These are phyloP conservation scores for Aspergillus arachidicola DNA, from an alignment of 2,329 filamentous ascomycete species.

Conservation along the genomic window DNA sequence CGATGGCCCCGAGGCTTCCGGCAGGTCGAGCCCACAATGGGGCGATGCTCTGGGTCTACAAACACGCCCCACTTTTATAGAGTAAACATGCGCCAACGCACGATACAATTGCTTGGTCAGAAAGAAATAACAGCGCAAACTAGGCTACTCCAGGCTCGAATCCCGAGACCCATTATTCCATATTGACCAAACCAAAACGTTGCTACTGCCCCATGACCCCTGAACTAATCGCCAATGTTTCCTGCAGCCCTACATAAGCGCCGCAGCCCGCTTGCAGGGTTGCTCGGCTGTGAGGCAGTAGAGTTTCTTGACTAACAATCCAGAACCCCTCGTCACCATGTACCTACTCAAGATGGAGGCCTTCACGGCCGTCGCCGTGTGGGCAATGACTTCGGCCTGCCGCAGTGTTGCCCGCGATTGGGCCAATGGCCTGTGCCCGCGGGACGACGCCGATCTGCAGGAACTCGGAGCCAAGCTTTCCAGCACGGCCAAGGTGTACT, in stretches of 20 bases:
- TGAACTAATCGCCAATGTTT: neutral
- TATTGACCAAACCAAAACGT: neutral
- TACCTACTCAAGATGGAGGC: conserved; percentile 14
- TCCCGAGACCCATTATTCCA: neutral
- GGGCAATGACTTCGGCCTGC: conserved; percentile 21
- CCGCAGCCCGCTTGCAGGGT: neutral
- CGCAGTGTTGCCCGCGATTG: neutral
- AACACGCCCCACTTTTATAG: neutral
- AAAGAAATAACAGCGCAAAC: neutral
- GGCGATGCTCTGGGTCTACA: neutral
- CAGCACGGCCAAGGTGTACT: conserved; percentile 44
- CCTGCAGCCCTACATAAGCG: neutral
- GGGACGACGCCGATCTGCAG: conserved; percentile 18
- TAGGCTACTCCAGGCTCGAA: neutral
- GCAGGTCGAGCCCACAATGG: neutral
- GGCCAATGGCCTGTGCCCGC: neutral
- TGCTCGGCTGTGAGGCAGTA: neutral
- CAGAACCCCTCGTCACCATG: conserved; percentile 2
- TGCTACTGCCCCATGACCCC: neutral
- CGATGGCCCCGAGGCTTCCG: neutral
- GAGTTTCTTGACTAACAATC: neutral
- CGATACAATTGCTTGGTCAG: neutral
- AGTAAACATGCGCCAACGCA: neutral
- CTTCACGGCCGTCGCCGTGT: conserved; percentile 28
- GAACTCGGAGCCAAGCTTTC: conserved; percentile 36